phyloP scores from a whole-genome alignment of 768 basidiomycete species.

The Sarcomyxa edulis region DNA sequence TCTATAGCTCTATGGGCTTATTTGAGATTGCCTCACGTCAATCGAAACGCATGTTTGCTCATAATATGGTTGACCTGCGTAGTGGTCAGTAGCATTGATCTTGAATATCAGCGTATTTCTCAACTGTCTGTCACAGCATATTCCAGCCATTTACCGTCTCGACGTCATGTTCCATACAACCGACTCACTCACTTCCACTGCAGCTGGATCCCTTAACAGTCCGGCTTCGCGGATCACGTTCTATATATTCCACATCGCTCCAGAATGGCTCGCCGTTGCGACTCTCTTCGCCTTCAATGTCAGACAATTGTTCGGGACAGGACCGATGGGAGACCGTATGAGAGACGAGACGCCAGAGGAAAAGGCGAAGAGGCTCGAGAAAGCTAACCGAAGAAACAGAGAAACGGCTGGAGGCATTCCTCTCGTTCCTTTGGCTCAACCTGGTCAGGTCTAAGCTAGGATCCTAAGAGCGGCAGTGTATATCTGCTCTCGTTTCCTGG shows the following conservation, averaged over 20 bases:
- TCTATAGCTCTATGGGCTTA: conserved; percentile 17
- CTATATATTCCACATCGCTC: conserved; percentile 40
- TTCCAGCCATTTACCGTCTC: conserved; percentile 34
- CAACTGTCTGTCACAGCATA: conserved; percentile 13
- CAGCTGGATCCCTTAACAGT: conserved; percentile 27
- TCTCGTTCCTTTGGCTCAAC: too few species aligned
- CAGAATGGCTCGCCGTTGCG: conserved; percentile 32
- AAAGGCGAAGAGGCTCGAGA: conserved; percentile 14
- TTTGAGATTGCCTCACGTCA: conserved; percentile 19
- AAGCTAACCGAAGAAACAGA: conserved; percentile 2
- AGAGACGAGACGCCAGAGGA: conserved; percentile 24
- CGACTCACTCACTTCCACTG: conserved; percentile 24
- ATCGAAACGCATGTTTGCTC: conserved; percentile 15
- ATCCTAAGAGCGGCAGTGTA: too few species aligned
- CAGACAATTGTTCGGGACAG: conserved; percentile 28
- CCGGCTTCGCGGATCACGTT: conserved; percentile 30
- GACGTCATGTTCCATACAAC: conserved; percentile 29
- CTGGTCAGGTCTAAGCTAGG: too few species aligned
- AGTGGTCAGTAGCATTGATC: conserved; percentile 21
- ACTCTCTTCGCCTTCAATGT: conserved; percentile 24
- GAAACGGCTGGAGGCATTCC: too few species aligned
- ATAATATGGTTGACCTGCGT: conserved; percentile 18
- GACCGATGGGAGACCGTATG: conserved; percentile 24
- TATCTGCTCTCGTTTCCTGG: too few species aligned
- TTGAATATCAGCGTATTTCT: background rate